Evolutionary conservation across 148 eudicot genomes (phyloP).

Genomic region (Chenopodium quinoa): DNA sequence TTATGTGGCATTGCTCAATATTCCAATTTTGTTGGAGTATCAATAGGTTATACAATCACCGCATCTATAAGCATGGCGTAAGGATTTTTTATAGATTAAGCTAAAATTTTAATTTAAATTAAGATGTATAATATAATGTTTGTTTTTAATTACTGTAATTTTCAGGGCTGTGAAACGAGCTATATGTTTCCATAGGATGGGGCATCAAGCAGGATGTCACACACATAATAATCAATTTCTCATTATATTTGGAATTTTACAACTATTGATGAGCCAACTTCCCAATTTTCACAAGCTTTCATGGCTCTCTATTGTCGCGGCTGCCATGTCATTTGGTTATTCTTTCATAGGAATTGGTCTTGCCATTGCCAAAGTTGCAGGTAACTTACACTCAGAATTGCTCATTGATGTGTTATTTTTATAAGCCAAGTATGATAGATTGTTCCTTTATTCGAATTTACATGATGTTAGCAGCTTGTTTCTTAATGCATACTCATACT

Average conservation of each 20-base stretch:
- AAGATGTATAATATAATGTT: neutral
- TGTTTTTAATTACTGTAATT: neutral
- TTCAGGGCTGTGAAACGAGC: slow-evolving; percentile 63
- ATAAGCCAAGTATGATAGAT: too few species aligned
- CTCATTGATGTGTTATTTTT: neutral
- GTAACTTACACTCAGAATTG: neutral
- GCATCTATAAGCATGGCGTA: slow-evolving; percentile 69
- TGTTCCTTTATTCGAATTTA: too few species aligned
- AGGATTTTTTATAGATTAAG: slow-evolving; percentile 2
- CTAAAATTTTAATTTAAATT: neutral
- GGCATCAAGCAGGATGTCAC: slow-evolving; percentile 45
- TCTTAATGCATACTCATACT: too few species aligned
- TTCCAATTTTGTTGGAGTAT: slow-evolving; percentile 43
- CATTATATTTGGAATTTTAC: slow-evolving; percentile 38
- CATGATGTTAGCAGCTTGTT: neutral
- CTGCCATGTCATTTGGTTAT: slow-evolving; percentile 64
- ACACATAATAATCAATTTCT: slow-evolving; percentile 43
- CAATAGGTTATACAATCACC: slow-evolving; percentile 66
- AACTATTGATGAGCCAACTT: slow-evolving; percentile 56
- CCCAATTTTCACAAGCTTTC: slow-evolving; percentile 68
- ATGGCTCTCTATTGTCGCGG: slow-evolving; percentile 53
- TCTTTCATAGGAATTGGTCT: slow-evolving; percentile 66
- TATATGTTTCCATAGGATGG: slow-evolving; percentile 54
- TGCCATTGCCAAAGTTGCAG: slow-evolving; percentile 49
- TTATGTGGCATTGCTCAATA: slow-evolving; percentile 56